Evolutionary conservation across 1,284 basidiomycete genomes (phyloP), one percentile per base, ranked within the genome.

Genomic region (Mycosarcoma maydis): DNA sequence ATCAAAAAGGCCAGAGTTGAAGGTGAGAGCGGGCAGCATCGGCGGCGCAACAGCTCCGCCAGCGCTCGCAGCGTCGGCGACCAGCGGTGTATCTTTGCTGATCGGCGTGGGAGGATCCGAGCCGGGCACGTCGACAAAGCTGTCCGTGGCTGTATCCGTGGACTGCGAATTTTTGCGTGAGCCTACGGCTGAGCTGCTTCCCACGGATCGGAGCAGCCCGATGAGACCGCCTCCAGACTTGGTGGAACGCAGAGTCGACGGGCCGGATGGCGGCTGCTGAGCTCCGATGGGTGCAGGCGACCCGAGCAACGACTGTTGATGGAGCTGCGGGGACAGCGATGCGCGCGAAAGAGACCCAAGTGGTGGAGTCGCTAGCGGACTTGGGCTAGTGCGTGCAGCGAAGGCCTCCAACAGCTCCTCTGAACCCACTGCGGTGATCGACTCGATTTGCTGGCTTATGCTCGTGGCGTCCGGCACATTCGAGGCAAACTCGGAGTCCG

Each of bases 1-100:
- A 9, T 50, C 50, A n/a, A 73, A 71, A 53, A 67, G 55, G 16
- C 61, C 69, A 3, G 61, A 65, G 23, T 72, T 62, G 64, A 72
- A 72, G 11, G 47, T 61, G n/a, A 72, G 44, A 5, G 59, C 69
- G 0, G 69, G 69, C 48, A 72, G 26, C 9, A 36, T 53, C 3
- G 62, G 68, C 4, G 61, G 36, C 2, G 36, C 23, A 6, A 39
- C 43, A 6, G 36, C 38, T 14, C 51, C 40, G 39, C 22, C 34
- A 11, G n/a, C 32, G 14, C 24, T 26, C 5, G n/a, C 14, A 34
- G 53, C 19, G 20, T 45, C 32, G 39, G 33, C 20, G n/a, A 43
- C 30, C 6, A 64, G n/a, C 0, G 67, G 60, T 14, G 67, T 60
- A 26, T 71, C 62, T 23, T 71, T 71, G 61, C 68, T 71, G 22